Evolutionary conservation across 305 asterid species (phyloP).

Genomic region (Solanum hybrid): DNA sequence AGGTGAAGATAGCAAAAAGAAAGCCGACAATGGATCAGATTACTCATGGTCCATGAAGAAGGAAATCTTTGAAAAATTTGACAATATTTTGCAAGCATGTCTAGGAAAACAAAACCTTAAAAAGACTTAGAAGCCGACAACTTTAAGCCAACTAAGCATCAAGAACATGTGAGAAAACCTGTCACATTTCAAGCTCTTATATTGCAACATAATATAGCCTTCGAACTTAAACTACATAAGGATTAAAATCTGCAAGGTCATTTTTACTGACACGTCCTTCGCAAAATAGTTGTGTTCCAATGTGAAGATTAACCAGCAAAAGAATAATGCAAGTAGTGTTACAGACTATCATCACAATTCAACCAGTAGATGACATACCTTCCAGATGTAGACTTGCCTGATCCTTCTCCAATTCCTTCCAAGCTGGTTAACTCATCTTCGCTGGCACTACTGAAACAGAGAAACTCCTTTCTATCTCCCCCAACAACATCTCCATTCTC

Average conservation of each 20-base stretch:
- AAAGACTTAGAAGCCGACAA: background rate
- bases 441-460: constrained; percentile 20
- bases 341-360: background rate
- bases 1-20: background rate
- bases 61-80: background rate
- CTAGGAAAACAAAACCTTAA: background rate
- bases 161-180: background rate
- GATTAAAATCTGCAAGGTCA: background rate
- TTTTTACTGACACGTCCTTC: background rate
- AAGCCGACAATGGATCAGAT: background rate
- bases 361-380: constrained; percentile 24
- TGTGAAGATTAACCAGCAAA: background rate
- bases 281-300: background rate
- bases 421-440: constrained; percentile 21
- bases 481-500: constrained; percentile 16
- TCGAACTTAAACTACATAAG: background rate
- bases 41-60: background rate
- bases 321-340: background rate
- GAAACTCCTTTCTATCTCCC: constrained; percentile 16
- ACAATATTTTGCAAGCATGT: background rate
- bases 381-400: constrained; percentile 10
- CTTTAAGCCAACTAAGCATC: background rate
- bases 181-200: background rate
- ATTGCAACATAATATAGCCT: background rate
- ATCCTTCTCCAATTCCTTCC: constrained; percentile 19